Evolutionary conservation across 2,329 filamentous ascomycete genomes (phyloP), one percentile per base, ranked within the genome.

Genomic region (Alternaria gaisen): DNA sequence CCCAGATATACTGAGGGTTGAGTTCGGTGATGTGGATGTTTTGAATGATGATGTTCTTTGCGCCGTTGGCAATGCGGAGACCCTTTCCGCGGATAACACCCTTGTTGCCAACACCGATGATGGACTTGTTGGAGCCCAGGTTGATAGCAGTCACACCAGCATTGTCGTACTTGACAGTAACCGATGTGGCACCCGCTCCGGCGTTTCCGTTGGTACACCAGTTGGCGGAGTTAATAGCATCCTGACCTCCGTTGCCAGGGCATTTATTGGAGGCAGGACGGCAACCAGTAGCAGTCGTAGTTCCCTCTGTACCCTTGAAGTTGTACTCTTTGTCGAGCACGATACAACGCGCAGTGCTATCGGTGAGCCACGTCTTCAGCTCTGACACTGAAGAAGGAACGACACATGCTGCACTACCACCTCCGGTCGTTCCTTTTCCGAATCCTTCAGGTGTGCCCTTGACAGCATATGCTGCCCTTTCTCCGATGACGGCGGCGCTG

Each of bases 181-280:
- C 53, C 6, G 47, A 63, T 51, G 57, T 57, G 43, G 56, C 28
- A 55, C 61, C 56, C 22, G 40, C 22, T 38, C 56, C 56, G 47
- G 56, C 48, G 14, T 64, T 53, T 26, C 54, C 61, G 59, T 53
- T 71, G 34, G 63, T 65, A 24, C 61, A 63, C 65, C 69, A 63
- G 44, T 60, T 56, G 50, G 66, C 41, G 74, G 83, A 76, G 79
- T 88, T 85, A 70, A 88, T 86, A 63, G 86, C 84, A 34, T 81
- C 66, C 80, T 88, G 86, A 73, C 87, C 85, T n/a, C 73, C 83
- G 26, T 84, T 86, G 36, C 84, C 85, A 12, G 47, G 34, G 20
- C 58, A 60, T 16, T 40, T 60, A 79, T 68, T 70, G 32, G 63
- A 66, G 38, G 61, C 61, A 18, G 86, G 86, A 16, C 85, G 83